Percentiles rank a stretch among this genome's conserved stretches.
Evolutionary conservation across 2,329 filamentous ascomycete genomes (phyloP).

Genomic region (Hymenotorrendiella dingleyae): DNA sequence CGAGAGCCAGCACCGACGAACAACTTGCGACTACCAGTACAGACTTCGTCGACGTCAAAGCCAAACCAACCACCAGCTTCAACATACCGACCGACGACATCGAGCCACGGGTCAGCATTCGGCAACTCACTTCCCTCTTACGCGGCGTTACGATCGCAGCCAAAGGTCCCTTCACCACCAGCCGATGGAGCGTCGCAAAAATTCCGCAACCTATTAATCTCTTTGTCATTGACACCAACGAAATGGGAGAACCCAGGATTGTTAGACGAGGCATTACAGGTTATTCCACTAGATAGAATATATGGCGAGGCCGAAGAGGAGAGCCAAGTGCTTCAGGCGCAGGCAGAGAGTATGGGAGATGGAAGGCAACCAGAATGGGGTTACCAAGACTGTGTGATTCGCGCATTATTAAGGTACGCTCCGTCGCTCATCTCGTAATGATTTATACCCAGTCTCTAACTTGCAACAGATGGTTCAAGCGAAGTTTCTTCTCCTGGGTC

Average conservation of each 20-base stretch:
- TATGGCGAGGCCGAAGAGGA: slow-evolving; percentile 95
- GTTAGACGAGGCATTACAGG: slow-evolving; percentile 82
- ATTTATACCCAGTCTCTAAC: slow-evolving; percentile 16
- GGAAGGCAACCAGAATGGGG: slow-evolving; percentile 84
- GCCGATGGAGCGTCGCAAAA: slow-evolving; percentile 65
- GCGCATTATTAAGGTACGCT: slow-evolving; percentile 72
- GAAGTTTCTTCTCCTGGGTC: slow-evolving; percentile 91
- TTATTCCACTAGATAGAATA: slow-evolving; percentile 82
- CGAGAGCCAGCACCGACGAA: slow-evolving; percentile 45
- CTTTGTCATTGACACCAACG: slow-evolving; percentile 78
- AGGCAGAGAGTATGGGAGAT: slow-evolving; percentile 80
- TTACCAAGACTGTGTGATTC: slow-evolving; percentile 94
- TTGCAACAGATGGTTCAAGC: slow-evolving; percentile 77
- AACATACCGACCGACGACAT: slow-evolving; percentile 41
- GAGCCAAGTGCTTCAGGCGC: slow-evolving; percentile 76
- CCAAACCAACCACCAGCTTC: slow-evolving; percentile 19
- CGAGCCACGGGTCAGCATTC: slow-evolving; percentile 31
- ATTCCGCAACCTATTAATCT: slow-evolving; percentile 76
- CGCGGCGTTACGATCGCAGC: slow-evolving; percentile 56
- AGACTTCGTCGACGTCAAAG: slow-evolving; percentile 30
- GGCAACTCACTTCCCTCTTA: slow-evolving; percentile 50
- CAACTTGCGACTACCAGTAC: slow-evolving; percentile 40
- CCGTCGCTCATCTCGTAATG: slow-evolving; percentile 9
- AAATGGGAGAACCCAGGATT: slow-evolving; percentile 96
- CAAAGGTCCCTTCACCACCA: slow-evolving; percentile 70